A percentile compares a stretch with the other conserved stretches of the same genome.
phyloP scores from a whole-genome alignment of 345 rosid species.

The Murraya koenigii region DNA sequence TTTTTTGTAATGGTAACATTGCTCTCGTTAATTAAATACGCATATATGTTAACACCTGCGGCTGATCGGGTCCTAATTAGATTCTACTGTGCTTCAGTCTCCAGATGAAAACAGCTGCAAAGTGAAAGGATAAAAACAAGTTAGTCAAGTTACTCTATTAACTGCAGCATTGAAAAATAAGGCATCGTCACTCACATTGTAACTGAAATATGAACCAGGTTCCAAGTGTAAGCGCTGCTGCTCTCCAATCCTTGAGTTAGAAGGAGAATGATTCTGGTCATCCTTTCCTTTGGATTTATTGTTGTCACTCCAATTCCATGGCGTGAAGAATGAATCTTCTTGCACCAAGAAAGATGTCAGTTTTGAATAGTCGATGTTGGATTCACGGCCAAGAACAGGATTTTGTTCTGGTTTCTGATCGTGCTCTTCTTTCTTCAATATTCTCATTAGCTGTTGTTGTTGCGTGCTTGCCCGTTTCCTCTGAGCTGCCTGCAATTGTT shows the following conservation, averaged over 20 bases:
- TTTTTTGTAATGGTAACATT: neutral
- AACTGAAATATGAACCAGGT: neutral
- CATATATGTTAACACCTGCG: neutral
- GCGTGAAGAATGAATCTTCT: neutral
- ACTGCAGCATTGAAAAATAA: neutral
- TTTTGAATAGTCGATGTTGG: neutral
- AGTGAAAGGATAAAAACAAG: neutral
- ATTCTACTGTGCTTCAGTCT: neutral
- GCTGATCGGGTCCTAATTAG: neutral
- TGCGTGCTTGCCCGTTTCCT: neutral
- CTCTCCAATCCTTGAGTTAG: neutral
- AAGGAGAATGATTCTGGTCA: neutral
- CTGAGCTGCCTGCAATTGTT: neutral
- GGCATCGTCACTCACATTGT: neutral
- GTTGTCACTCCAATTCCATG: neutral
- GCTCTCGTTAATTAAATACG: neutral
- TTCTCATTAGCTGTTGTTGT: neutral
- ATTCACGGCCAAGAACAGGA: neutral
- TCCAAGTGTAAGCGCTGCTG: neutral
- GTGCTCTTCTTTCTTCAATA: neutral
- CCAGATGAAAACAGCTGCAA: neutral
- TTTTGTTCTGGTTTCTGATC: neutral
- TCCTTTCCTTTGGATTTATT: neutral
- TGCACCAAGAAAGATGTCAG: neutral
- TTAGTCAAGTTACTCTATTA: neutral